phyloP scores from a whole-genome alignment of 495 filamentous ascomycete genomes.

The Parachaetomium inaequale region DNA sequence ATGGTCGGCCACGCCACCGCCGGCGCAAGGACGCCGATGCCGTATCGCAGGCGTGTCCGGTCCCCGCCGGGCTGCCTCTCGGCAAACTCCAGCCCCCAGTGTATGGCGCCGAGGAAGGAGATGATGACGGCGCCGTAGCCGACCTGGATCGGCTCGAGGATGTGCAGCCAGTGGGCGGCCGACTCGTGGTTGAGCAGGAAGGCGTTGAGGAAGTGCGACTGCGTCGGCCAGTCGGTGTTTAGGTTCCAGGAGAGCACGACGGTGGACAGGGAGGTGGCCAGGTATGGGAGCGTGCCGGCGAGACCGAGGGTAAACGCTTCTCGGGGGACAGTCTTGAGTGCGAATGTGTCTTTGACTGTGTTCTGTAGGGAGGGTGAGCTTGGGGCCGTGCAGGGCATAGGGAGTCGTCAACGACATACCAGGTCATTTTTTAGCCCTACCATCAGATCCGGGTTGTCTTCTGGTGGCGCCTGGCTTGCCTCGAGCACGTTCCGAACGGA shows the following conservation, averaged over 20 bases:
- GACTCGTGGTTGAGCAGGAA: conserved; percentile 63
- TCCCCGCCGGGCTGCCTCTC: conserved; percentile 34
- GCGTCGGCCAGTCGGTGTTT: conserved; percentile 60
- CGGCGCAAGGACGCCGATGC: conserved; percentile 75
- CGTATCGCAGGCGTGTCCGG: conserved; percentile 61
- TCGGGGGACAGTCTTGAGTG: conserved; percentile 68
- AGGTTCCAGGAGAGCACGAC: conserved; percentile 81
- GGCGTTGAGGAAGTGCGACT: conserved; percentile 50
- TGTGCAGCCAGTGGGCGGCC: conserved; percentile 68
- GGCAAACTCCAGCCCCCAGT: conserved; percentile 80
- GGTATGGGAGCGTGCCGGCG: conserved; percentile 86
- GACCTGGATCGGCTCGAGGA: conserved; percentile 87
- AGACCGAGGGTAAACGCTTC: conserved; percentile 79
- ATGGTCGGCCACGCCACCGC: conserved; percentile 92
- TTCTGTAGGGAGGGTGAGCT: conserved; percentile 47
- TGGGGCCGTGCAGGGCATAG: neutral
- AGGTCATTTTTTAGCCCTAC: conserved; percentile 68
- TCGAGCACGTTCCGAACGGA: conserved; percentile 54
- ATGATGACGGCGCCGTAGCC: conserved; percentile 93
- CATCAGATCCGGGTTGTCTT: conserved; percentile 58
- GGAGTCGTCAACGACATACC: conserved; percentile 47
- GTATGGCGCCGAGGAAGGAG: conserved; percentile 92
- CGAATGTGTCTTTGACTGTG: conserved; percentile 85
- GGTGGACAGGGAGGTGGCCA: conserved; percentile 83
- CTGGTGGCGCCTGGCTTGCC: conserved; percentile 29